Evolutionary conservation across 805 yeast genomes (phyloP).

Genomic region (Ogataea trehaloabstinens): DNA sequence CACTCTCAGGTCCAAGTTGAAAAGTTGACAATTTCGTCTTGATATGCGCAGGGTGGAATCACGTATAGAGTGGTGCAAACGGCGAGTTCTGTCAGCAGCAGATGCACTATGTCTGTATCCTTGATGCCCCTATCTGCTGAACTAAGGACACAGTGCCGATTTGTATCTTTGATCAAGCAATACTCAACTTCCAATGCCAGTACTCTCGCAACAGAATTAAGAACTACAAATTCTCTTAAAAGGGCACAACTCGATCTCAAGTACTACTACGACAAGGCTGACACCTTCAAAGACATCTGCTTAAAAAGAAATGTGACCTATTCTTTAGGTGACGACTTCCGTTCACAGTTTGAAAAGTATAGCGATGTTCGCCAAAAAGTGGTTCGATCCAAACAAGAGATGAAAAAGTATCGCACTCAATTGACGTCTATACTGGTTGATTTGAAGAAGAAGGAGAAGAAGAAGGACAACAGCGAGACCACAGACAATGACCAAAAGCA

Average conservation of each 20-base stretch:
- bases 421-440: constrained; percentile 18
- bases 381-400: constrained; percentile 20
- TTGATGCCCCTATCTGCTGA: too few species aligned
- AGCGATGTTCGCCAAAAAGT: constrained; percentile 11
- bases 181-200: too few species aligned
- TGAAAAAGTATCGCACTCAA: constrained; percentile 20
- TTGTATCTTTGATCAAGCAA: too few species aligned
- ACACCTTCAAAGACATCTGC: constrained; percentile 29
- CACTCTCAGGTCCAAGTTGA: too few species aligned
- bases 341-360: constrained; percentile 18
- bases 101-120: too few species aligned
- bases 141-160: too few species aligned
- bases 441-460: constrained; percentile 1
- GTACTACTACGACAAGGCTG: constrained; percentile 28
- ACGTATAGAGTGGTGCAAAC: too few species aligned
- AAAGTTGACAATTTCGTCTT: too few species aligned
- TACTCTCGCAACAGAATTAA: constrained; percentile 10
- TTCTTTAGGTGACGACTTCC: constrained; percentile 22
- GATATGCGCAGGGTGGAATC: too few species aligned
- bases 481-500: constrained; percentile 10
- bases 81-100: too few species aligned
- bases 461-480: constrained; percentile 11
- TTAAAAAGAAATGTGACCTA: constrained; percentile 32
- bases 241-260: constrained; percentile 37
- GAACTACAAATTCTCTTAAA: constrained; percentile 30